Evolutionary conservation across 2,329 filamentous ascomycete species (phyloP).

Genomic region (Aspergillus sp.): DNA sequence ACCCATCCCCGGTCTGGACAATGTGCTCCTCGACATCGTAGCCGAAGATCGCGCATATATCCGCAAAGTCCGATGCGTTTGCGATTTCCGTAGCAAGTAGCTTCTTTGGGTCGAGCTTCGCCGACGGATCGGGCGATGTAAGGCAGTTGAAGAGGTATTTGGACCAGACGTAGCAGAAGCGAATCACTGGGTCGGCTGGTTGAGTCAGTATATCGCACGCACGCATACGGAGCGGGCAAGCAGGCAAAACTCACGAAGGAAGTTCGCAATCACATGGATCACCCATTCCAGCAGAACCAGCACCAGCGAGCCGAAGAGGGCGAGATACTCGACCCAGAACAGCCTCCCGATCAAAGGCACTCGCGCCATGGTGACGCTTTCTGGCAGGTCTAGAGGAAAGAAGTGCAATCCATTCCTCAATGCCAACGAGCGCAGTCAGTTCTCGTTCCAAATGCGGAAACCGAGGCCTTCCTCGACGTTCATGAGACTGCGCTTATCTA

Average conservation of each 20-base stretch:
- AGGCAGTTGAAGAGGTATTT: slow-evolving; percentile 73
- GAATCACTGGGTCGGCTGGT: slow-evolving; percentile 66
- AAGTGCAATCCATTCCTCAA: no score
- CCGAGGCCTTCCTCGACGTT: no score
- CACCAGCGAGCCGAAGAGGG: slow-evolving; percentile 71
- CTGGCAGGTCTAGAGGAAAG: no score
- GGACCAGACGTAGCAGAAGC: slow-evolving; percentile 72
- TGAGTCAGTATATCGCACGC: slow-evolving; percentile 11
- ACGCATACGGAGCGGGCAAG: slow-evolving; percentile 1
- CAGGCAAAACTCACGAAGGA: slow-evolving; percentile 55
- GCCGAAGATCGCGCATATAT: slow-evolving; percentile 83
- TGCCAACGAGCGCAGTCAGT: no score
- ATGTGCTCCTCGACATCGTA: slow-evolving; percentile 96
- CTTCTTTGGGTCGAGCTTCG: slow-evolving; percentile 59
- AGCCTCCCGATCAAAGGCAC: slow-evolving; percentile 57
- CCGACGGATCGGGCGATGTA: slow-evolving; percentile 59
- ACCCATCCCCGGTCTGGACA: slow-evolving; percentile 88
- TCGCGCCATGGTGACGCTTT: slow-evolving; percentile 39
- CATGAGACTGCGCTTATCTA: no score
- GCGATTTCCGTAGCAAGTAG: slow-evolving; percentile 66
- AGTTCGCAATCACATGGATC: slow-evolving; percentile 76
- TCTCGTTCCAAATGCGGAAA: no score
- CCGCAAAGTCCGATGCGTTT: slow-evolving; percentile 82
- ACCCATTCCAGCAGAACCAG: slow-evolving; percentile 74
- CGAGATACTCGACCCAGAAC: slow-evolving; percentile 68